A percentile compares a stretch with the other conserved stretches of the same genome.
These are phyloP conservation scores for Phytophthora pinifolia DNA, from an alignment of 352 stramenopile genomes.

Conservation along the genomic window DNA sequence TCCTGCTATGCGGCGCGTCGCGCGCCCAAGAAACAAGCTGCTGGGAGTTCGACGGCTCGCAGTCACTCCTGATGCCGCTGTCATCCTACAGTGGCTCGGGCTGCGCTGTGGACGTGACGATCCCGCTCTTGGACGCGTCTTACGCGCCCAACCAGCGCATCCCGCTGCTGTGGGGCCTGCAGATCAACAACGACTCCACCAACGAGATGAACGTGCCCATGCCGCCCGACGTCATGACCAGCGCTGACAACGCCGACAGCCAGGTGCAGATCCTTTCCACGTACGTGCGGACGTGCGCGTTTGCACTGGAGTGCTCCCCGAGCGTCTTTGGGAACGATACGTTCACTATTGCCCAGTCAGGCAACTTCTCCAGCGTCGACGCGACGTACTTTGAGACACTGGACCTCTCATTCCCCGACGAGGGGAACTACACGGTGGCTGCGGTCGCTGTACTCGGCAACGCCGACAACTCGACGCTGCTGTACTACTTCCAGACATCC, in stretches of 20 bases:
- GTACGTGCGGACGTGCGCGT: constrained; percentile 44
- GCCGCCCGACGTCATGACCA: constrained; percentile 32
- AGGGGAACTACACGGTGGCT: constrained; percentile 45
- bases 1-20: constrained; percentile 5
- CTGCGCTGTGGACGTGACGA: constrained; percentile 38
- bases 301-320: constrained; percentile 37
- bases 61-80: constrained; percentile 19
- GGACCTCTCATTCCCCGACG: constrained; percentile 30
- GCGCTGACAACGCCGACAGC: constrained; percentile 29
- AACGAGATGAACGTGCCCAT: constrained; percentile 53
- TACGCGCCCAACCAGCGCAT: constrained; percentile 45
- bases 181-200: constrained; percentile 25
- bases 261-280: constrained; percentile 49
- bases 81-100: constrained; percentile 20
- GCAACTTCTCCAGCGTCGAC: constrained; percentile 44
- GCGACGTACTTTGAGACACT: constrained; percentile 45
- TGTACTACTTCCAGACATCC: constrained; percentile 59
- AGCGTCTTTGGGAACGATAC: constrained; percentile 16
- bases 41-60: constrained; percentile 39
- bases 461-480: constrained; percentile 27
- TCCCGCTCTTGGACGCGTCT: constrained; percentile 32
- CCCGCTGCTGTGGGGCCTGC: constrained; percentile 45
- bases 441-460: constrained; percentile 50
- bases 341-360: constrained; percentile 31
- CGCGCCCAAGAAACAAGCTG: constrained; percentile 25